Evolutionary conservation across 2,329 filamentous ascomycete species (phyloP).

Genomic region (Paracoccidioides brasiliensis): DNA sequence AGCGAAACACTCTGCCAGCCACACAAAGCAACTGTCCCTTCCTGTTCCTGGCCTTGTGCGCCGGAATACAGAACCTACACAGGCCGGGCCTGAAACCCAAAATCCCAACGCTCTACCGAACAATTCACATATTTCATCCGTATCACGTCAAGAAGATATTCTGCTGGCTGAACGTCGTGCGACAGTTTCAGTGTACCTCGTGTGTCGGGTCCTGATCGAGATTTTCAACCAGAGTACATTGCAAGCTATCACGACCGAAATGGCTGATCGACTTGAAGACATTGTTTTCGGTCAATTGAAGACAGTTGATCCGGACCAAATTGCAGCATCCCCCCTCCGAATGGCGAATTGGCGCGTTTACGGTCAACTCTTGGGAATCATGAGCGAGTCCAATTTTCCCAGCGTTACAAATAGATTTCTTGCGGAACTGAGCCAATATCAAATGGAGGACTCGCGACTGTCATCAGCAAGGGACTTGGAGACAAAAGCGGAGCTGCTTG

Average conservation of each 20-base stretch:
- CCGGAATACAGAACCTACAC: slow-evolving; percentile 61
- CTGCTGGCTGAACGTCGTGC: slow-evolving; percentile 76
- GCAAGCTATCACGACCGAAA: slow-evolving; percentile 69
- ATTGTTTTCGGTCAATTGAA: slow-evolving; percentile 96
- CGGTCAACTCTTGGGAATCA: slow-evolving; percentile 81
- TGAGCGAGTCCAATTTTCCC: slow-evolving; percentile 85
- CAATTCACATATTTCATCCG: slow-evolving; percentile 21
- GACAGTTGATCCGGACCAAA: slow-evolving; percentile 69
- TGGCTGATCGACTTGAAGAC: slow-evolving; percentile 85
- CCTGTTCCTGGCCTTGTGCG: slow-evolving; percentile 42
- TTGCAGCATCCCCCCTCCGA: slow-evolving; percentile 57
- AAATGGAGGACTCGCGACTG: slow-evolving; percentile 53
- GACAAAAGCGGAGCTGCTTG: slow-evolving; percentile 69
- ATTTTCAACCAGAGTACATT: slow-evolving; percentile 85
- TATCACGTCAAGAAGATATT: slow-evolving; percentile 53
- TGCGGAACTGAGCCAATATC: slow-evolving; percentile 61
- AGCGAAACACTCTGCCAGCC: slow-evolving; percentile 36
- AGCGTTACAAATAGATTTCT: slow-evolving; percentile 75
- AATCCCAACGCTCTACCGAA: slow-evolving; percentile 17
- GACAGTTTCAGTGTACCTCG: slow-evolving; percentile 87
- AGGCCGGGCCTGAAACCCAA: slow-evolving; percentile 29
- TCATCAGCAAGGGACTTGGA: slow-evolving; percentile 49
- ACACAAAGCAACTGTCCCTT: slow-evolving; percentile 22
- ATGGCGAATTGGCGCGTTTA: slow-evolving; percentile 95
- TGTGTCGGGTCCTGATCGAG: slow-evolving; percentile 86